A percentile compares a stretch with the other conserved stretches of the same genome.
Conservation (phyloP, 768 basidiomycete genomes). For the Tulasnella calospora region DNA sequence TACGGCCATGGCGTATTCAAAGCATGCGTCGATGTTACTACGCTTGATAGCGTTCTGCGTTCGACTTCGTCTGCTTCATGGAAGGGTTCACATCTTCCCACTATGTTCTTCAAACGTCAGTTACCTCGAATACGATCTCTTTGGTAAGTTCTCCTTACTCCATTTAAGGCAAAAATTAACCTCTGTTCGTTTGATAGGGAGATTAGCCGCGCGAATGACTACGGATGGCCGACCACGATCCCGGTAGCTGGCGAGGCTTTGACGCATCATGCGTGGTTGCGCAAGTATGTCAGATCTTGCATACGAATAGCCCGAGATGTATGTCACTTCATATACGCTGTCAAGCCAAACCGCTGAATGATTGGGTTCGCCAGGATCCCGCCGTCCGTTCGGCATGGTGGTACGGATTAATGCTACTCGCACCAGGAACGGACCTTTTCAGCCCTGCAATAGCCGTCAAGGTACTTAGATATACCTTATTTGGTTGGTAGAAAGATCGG, state of each 20-base stretch:
- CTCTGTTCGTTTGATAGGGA: neutral
- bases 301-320: neutral
- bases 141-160: neutral
- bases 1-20: slow-evolving; percentile 1
- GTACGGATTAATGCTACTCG: slow-evolving; percentile 6
- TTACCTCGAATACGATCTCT: neutral
- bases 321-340: neutral
- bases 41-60: neutral
- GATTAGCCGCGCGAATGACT: slow-evolving; percentile 1
- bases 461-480: neutral
- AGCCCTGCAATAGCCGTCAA: neutral
- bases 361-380: neutral
- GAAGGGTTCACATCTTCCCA: neutral
- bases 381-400: neutral
- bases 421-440: slow-evolving; percentile 7
- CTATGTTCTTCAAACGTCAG: neutral
- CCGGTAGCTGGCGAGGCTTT: slow-evolving; percentile 8
- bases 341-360: too few relatives aligned
- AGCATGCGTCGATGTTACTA: neutral
- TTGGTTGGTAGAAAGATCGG: neutral
- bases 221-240: neutral
- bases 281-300: neutral
- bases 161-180: neutral
- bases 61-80: neutral
- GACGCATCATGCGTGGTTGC: neutral